Percentiles rank a stretch among this genome's conserved stretches.
Evolutionary conservation across 495 filamentous ascomycete genomes (phyloP).

Genomic region (Pyrenula massariospora): DNA sequence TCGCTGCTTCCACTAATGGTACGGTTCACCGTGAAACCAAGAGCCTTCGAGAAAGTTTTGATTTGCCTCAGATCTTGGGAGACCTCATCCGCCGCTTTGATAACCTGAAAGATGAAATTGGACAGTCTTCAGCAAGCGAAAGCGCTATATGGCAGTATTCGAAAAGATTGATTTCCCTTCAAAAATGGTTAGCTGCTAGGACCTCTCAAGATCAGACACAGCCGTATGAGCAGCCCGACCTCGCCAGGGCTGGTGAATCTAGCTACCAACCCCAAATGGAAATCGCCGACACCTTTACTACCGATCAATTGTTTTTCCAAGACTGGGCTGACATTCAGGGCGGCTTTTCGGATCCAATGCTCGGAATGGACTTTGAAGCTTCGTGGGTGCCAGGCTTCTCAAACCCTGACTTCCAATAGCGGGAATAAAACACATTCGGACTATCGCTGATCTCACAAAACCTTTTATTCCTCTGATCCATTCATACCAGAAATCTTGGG

Average conservation of each 20-base stretch:
- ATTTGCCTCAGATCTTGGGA: not conserved
- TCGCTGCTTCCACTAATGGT: not conserved
- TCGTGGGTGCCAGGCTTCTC: not conserved
- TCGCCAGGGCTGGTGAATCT: not conserved
- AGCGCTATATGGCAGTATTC: constrained; percentile 7
- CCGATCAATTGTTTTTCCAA: not conserved
- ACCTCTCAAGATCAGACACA: not conserved
- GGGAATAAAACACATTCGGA: too few species aligned
- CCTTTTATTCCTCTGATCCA: too few species aligned
- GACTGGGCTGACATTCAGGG: not conserved
- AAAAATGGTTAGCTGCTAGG: not conserved
- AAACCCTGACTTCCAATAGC: too few species aligned
- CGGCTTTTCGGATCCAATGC: not conserved
- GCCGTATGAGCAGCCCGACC: not conserved
- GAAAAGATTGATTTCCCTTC: constrained; percentile 6
- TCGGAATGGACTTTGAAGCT: not conserved
- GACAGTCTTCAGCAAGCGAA: not conserved
- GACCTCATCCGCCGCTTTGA: not conserved
- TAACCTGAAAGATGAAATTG: not conserved
- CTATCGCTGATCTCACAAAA: too few species aligned
- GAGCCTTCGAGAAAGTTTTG: not conserved
- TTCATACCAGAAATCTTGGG: too few species aligned
- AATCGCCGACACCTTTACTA: not conserved
- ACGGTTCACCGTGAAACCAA: not conserved
- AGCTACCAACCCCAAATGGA: not conserved